phyloP scores from a whole-genome alignment of 108 stramenopile genomes.

The Cyclotella distinguenda region DNA sequence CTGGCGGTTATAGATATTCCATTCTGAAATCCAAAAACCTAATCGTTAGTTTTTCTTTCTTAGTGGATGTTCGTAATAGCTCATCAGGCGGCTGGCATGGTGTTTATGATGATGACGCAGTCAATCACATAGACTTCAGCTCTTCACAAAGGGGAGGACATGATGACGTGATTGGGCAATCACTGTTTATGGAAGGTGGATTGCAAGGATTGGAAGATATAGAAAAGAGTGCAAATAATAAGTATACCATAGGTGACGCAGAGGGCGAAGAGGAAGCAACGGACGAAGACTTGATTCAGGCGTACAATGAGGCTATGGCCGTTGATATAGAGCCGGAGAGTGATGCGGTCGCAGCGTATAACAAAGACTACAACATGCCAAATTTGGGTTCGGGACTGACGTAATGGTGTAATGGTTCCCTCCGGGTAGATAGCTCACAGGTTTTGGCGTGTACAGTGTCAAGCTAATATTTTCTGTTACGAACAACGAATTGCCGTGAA shows the following conservation, averaged over 20 bases:
- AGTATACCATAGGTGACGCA: slow-evolving; percentile 38
- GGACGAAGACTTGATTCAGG: slow-evolving; percentile 47
- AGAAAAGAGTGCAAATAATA: slow-evolving; percentile 24
- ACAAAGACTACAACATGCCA: slow-evolving; percentile 14
- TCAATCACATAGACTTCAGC: slow-evolving; percentile 40
- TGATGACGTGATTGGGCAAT: slow-evolving; percentile 34
- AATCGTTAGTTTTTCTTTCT: slow-evolving; percentile 6
- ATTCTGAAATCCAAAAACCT: background rate
- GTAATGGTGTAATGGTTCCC: too few relatives aligned
- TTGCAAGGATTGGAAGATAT: slow-evolving; percentile 44
- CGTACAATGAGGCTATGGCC: slow-evolving; percentile 46
- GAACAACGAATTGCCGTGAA: too few relatives aligned
- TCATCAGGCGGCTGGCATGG: slow-evolving; percentile 43
- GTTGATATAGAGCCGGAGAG: slow-evolving; percentile 30
- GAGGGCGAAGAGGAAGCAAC: slow-evolving; percentile 33
- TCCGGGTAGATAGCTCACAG: too few relatives aligned
- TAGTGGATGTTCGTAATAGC: slow-evolving; percentile 44
- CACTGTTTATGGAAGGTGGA: slow-evolving; percentile 49
- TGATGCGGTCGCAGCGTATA: slow-evolving; percentile 13
- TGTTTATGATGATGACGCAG: slow-evolving; percentile 27
- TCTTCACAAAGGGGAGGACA: slow-evolving; percentile 2
- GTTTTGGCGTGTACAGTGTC: too few relatives aligned
- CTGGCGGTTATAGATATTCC: background rate
- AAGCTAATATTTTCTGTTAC: too few relatives aligned
- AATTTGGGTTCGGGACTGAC: slow-evolving; percentile 19